phyloP scores from a whole-genome alignment of 202 grass and related monocot species.

The Digitaria exilis region DNA sequence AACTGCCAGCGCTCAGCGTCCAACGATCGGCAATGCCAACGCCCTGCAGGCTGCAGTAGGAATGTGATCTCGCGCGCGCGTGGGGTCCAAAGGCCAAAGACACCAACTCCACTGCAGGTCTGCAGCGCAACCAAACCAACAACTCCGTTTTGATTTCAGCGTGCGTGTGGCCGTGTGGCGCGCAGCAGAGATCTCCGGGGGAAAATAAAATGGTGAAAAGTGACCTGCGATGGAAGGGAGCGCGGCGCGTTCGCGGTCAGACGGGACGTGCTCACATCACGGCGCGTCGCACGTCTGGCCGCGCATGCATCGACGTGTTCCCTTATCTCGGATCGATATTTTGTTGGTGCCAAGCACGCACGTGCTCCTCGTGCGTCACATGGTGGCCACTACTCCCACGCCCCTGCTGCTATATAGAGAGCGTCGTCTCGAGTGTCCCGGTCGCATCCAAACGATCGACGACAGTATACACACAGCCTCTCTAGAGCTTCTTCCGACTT shows the following conservation, averaged over 20 bases:
- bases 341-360: neutral
- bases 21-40: too few species aligned
- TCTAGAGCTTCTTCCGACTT: too few species aligned
- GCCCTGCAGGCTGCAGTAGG: too few species aligned
- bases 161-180: too few species aligned
- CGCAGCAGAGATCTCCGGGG: neutral
- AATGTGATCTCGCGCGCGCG: too few species aligned
- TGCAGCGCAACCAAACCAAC: too few species aligned
- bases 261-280: neutral
- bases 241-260: too few species aligned
- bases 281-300: neutral
- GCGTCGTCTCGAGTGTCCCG: neutral
- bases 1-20: too few species aligned
- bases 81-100: too few species aligned
- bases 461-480: neutral
- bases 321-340: neutral
- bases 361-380: conserved; percentile 1
- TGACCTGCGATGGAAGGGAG: neutral
- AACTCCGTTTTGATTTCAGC: neutral
- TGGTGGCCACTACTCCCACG: too few species aligned
- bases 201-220: neutral
- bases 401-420: neutral
- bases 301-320: neutral
- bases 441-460: neutral
- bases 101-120: too few species aligned